Evolutionary conservation across 148 eudicot genomes (phyloP).

Genomic region (Rhododendron vialii): DNA sequence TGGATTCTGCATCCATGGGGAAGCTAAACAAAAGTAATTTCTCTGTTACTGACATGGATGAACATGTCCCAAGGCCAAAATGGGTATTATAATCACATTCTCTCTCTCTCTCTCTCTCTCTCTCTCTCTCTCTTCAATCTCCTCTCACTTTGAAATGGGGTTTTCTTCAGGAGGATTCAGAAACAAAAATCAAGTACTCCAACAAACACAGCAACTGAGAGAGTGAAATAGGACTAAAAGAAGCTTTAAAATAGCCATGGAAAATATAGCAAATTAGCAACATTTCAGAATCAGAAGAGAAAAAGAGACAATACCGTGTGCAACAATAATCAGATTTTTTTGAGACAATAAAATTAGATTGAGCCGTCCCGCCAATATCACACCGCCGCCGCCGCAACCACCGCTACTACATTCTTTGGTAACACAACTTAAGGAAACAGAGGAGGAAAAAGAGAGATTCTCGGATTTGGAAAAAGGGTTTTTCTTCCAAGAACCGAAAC

Average conservation of each 20-base stretch:
- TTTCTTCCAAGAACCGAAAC: constrained; percentile 3
- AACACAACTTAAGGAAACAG: neutral
- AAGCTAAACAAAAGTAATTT: neutral
- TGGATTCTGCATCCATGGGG: neutral
- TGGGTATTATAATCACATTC: neutral
- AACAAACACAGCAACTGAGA: neutral
- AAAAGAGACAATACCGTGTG: neutral
- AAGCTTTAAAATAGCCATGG: neutral
- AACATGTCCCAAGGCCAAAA: neutral
- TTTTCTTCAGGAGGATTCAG: neutral
- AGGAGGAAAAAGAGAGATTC: neutral
- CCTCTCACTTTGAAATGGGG: constrained; percentile 3
- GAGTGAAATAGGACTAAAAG: constrained; percentile 9
- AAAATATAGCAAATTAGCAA: neutral
- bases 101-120: neutral
- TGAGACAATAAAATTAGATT: constrained; percentile 23
- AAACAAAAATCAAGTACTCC: neutral
- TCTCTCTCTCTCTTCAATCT: neutral
- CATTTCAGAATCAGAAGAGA: neutral
- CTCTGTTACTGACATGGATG: neutral
- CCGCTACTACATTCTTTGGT: constrained; percentile 9
- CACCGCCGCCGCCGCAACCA: constrained; percentile 10
- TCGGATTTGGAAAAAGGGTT: neutral
- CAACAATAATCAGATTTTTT: constrained; percentile 14
- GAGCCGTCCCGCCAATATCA: constrained; percentile 63